A percentile compares a stretch with the other conserved stretches of the same genome.
These are phyloP conservation scores for Fusarium xyrophilum DNA, from an alignment of 2,329 filamentous ascomycete species.

Conservation along the genomic window DNA sequence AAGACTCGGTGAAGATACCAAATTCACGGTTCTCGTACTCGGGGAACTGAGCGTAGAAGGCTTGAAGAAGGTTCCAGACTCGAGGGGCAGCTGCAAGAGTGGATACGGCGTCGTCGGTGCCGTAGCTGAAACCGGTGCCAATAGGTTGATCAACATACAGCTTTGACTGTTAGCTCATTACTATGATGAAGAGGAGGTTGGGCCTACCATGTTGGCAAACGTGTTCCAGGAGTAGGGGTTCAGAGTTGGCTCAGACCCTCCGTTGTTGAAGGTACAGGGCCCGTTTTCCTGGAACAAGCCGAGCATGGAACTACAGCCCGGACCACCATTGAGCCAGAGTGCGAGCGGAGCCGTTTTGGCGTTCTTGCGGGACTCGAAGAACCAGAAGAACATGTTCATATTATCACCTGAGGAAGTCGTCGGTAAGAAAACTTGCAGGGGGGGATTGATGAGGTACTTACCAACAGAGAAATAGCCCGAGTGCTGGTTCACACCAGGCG, in stretches of 20 bases:
- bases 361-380: slow-evolving; percentile 54
- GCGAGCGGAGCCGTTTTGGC: slow-evolving; percentile 53
- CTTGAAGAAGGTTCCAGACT: slow-evolving; percentile 63
- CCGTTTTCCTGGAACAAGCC: slow-evolving; percentile 73
- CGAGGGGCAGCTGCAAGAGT: slow-evolving; percentile 42
- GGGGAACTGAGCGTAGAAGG: slow-evolving; percentile 69
- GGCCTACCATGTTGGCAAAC: slow-evolving; percentile 60
- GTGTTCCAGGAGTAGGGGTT: slow-evolving; percentile 71
- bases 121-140: slow-evolving; percentile 41
- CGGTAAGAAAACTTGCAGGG: slow-evolving; percentile 34
- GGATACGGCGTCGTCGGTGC: slow-evolving; percentile 35
- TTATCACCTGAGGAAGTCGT: slow-evolving; percentile 13
- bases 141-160: slow-evolving; percentile 72
- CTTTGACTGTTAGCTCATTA: slow-evolving; percentile 18
- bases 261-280: slow-evolving; percentile 71
- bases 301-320: slow-evolving; percentile 44
- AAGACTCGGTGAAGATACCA: slow-evolving; percentile 60
- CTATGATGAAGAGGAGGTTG: no score
- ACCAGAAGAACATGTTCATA: slow-evolving; percentile 53
- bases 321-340: slow-evolving; percentile 59
- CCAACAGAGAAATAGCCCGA: slow-evolving; percentile 69
- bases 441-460: slow-evolving; percentile 38
- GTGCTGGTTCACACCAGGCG: slow-evolving; percentile 66
- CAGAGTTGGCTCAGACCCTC: slow-evolving; percentile 42
- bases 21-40: slow-evolving; percentile 65